Base-by-base conservation (phyloP, 163 green algal species). In the Trebouxia gelatinosa region DNA sequence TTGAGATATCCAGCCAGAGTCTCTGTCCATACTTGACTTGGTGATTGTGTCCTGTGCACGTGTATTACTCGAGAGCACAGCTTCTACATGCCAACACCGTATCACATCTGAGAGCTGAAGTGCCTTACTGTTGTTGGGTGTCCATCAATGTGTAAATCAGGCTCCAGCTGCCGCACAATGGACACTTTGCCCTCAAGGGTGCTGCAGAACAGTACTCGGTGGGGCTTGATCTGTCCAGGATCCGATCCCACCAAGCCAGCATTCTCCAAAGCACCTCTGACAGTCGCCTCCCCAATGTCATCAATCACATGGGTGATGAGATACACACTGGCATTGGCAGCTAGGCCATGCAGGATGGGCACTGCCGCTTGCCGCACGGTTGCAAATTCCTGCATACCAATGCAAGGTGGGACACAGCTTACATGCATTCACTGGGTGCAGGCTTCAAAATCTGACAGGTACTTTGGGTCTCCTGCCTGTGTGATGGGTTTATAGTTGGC, bases 71-170 rank as follows among this genome's bases (percentile, higher is more conserved):
- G 19, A 7, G 48, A 2, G 26, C 26, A 23, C 48, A 59, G 2
- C 48, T 59, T 59, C 48, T 2, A 3, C 23, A 59, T 3, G 19
- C 23, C 3, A 23, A 19, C 26, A 23, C 2, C 23, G 3, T 59
- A 29, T 19, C 48, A 59, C 19, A 59, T 19, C 26, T 2, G 23
- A 3, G 48, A 23, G 48, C 26, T 26, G 1, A 7, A 29, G 31
- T 6, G 29, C 29, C 68, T 46, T 31, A 76, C 74, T 32, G 90
- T 96, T 4, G 68, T 37, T 0, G 68, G 48, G 32, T 88, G 65
- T 0, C 78, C 88, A 66, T 97, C 93, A 17, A 97, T 78, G 70
- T 97, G 92, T 74, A 97, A 79, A 2, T 92, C 85, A 17, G 92
- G 90, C 81, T 97, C 92, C 23, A 97, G 76, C 82, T 96, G 92